A percentile compares a stretch with the other conserved stretches of the same genome.
Evolutionary conservation across 441 rosid genomes (phyloP).

Genomic region (Francoa sonchifolia): DNA sequence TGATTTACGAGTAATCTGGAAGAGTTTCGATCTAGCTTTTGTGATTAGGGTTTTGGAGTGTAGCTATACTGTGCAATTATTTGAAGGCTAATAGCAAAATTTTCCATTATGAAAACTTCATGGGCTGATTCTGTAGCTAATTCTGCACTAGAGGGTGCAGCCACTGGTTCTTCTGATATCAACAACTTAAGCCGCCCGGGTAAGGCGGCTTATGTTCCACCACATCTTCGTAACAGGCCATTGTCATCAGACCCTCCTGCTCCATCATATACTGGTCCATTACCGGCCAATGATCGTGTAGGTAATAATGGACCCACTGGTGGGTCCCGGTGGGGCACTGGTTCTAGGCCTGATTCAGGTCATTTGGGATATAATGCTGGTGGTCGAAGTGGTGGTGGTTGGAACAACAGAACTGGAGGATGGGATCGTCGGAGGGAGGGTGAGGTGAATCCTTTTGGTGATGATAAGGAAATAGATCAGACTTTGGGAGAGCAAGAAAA

Average conservation of each 20-base stretch:
- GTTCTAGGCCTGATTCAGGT: conserved; percentile 27
- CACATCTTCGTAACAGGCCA: conserved; percentile 38
- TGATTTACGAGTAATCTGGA: too few relatives aligned
- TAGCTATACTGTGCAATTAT: neutral
- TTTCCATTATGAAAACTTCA: neutral
- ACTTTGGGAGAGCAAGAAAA: conserved; percentile 27
- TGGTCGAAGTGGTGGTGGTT: conserved; percentile 21
- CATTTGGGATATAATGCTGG: conserved; percentile 15
- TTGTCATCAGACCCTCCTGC: conserved; percentile 17
- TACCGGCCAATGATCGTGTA: conserved; percentile 15
- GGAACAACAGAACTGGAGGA: conserved; percentile 36
- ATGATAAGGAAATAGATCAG: conserved; percentile 16
- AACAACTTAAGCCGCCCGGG: too few relatives aligned
- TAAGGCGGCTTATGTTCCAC: conserved; percentile 42
- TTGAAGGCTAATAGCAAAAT: neutral
- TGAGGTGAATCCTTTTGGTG: conserved; percentile 43
- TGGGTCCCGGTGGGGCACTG: conserved; percentile 27
- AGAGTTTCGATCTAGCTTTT: too few relatives aligned
- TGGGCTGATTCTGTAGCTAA: neutral
- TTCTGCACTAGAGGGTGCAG: neutral
- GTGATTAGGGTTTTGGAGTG: too few relatives aligned
- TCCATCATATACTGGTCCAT: conserved; percentile 8
- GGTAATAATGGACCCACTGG: conserved; percentile 19
- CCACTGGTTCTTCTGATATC: too few relatives aligned
- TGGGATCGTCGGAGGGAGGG: conserved; percentile 34